A percentile compares a stretch with the other conserved stretches of the same genome.
Conservation (phyloP, 768 basidiomycete species). For the Termitomyces sp. region DNA sequence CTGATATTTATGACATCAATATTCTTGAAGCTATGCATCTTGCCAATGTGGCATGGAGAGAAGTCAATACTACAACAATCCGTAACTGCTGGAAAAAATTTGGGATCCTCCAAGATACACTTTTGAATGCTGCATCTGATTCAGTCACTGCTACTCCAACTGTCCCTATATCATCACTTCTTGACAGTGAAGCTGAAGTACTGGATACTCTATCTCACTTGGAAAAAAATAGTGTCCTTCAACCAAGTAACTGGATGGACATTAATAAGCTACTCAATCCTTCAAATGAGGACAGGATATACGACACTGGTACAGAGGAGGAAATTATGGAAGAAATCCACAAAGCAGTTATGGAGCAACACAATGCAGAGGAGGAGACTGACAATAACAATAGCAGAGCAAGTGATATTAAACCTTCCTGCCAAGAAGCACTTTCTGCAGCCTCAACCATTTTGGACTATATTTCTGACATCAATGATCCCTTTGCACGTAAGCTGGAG, state of each 20-base stretch:
- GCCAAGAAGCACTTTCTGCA: constrained; percentile 17
- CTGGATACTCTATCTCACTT: neutral
- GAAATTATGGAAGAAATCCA: constrained; percentile 5
- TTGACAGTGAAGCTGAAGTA: constrained; percentile 10
- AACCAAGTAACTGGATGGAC: constrained; percentile 3
- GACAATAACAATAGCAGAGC: constrained; percentile 5
- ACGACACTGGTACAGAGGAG: neutral
- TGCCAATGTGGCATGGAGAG: too few relatives aligned
- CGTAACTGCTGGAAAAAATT: constrained; percentile 26
- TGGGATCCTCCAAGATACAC: constrained; percentile 18
- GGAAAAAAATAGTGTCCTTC: constrained; percentile 3
- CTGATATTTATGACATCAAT: constrained; percentile 28
- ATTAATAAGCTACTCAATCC: constrained; percentile 6
- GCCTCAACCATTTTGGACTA: constrained; percentile 16
- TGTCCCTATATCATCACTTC: constrained; percentile 18
- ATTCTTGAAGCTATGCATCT: too few relatives aligned
- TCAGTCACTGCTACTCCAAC: constrained; percentile 3
- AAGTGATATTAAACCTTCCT: constrained; percentile 10
- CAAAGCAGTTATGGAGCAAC: neutral
- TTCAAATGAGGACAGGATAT: neutral
- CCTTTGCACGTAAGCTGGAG: constrained; percentile 19
- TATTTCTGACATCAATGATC: constrained; percentile 16
- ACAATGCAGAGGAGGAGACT: neutral
- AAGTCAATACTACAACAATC: too few relatives aligned
- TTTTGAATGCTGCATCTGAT: constrained; percentile 1